Evolutionary conservation across 164 flowering plant species (phyloP), one percentile per base, ranked within the genome.

Genomic region (Vitis rotundifolia): DNA sequence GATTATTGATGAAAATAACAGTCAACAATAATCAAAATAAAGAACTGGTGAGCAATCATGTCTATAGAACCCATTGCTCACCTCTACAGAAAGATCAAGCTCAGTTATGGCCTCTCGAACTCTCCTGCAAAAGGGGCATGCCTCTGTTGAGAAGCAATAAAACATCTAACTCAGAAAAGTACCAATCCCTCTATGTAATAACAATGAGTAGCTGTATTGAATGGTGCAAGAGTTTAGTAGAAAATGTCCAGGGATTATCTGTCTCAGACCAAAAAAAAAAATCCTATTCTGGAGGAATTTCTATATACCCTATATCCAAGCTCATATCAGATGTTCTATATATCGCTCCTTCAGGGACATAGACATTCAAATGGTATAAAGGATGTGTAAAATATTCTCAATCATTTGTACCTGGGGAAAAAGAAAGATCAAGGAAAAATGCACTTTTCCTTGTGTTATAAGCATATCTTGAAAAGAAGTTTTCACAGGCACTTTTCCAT

Each of bases 101-200:
- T 90, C 96, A 11, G 96, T 90, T 71, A 88, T 59, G 61, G 93
- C 93, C 71, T 90, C 96, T 64, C 96, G 78, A 76, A 88, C 93
- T 75, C 96, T 86, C 77, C 96, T 81, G 76, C 96, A 91, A 76
- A 91, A 88, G 53, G 96, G 96, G 84, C 96, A 91, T 72, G 96
- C 93, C 85, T 91, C 96, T 91, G 96, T 82, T 77, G 79, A 79
- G 49, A 77, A 74, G 60, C 70, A 67, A 77, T 9, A 63, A 69
- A 76, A 51, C 52, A 69, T 69, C 54, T 66, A 50, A 51, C 55
- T 66, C 28, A 54, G 67, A 72, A 58, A 51, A 50, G 66, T 26
- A 49, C 57, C 59, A 64, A 58, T 57, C 28, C 67, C 37, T 63
- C 64, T 69, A 52, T 69, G 19, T 5, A 47, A 9, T 49, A 65